Base-by-base conservation (phyloP, 1,139 yeast genomes). In the Scheffersomyces segobiensis region DNA sequence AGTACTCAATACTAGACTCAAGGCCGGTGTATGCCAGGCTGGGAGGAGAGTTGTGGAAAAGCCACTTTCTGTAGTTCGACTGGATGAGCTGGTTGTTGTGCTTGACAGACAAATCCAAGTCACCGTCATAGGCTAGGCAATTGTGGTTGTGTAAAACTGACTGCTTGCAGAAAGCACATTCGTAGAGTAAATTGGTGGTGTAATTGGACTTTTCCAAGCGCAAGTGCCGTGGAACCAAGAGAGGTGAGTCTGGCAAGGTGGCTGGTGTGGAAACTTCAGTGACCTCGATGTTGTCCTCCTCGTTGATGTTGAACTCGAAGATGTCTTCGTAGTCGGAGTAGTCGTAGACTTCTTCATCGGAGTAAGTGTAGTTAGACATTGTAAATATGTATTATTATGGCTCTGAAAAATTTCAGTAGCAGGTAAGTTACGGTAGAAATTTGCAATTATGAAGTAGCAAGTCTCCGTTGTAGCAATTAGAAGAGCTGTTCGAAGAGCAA, bases 11-110 rank as follows among this genome's bases (percentile, higher is more conserved):
- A 14, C 42, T 32, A 10, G 42, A 32, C 12, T 32, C 42, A 14
- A 32, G 42, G 42, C 42, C 12, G 17, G 42, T 10, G 42, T 32
- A 32, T 3, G 42, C 42, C 42, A 32, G 42, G 42, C 14, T 32
- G 42, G 42, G 42, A 20, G 50, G 50, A 48, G 50, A 20, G 18
- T 21, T 24, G 50, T 48, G 21, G 50, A 48, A 53, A 32, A 60
- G 65, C 71, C 71, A 67, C 54, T 67, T 67, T 59, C 70, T 62
- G 63, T 67, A 67, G 61, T 67, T 67, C 47, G 61, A 63, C 63
- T 64, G 66, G 20, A 67, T 60, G 57, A 61, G 61, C 50, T 64
- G 64, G 60, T 67, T 67, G 55, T 62, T 65, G 51, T 52, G 55
- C 8, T 42, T 42, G 12, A 59, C 46, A 7, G 59, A 53, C 52